These are phyloP conservation scores for Platismatia glauca DNA, from an alignment of 495 filamentous ascomycete species.

Conservation along the genomic window DNA sequence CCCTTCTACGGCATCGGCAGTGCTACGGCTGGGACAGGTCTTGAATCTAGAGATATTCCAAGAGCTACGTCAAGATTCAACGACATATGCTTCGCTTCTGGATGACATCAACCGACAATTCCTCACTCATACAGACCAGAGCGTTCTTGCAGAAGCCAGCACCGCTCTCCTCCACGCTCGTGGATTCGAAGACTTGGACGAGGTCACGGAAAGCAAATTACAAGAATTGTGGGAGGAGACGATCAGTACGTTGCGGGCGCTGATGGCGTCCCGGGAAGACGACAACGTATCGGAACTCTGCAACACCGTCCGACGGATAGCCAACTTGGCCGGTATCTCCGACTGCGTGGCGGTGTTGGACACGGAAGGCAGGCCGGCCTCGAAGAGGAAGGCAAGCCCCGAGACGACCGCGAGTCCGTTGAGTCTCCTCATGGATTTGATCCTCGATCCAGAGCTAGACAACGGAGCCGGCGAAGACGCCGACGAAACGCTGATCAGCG, in stretches of 20 bases:
- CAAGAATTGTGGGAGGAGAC: slow-evolving; percentile 78
- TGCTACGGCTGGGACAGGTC: slow-evolving; percentile 77
- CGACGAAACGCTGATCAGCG: slow-evolving; percentile 62
- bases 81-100: slow-evolving; percentile 69
- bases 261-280: slow-evolving; percentile 54
- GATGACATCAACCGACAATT: slow-evolving; percentile 95
- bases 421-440: slow-evolving; percentile 49
- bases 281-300: slow-evolving; percentile 58
- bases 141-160: slow-evolving; percentile 76
- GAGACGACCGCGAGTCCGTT: slow-evolving; percentile 49
- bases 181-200: slow-evolving; percentile 76
- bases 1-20: slow-evolving; percentile 74
- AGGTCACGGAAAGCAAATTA: slow-evolving; percentile 71
- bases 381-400: slow-evolving; percentile 35
- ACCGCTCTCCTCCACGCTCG: slow-evolving; percentile 76
- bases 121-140: slow-evolving; percentile 74
- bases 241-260: slow-evolving; percentile 55
- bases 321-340: slow-evolving; percentile 71
- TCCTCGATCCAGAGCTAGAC: slow-evolving; percentile 53
- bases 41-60: slow-evolving; percentile 84
- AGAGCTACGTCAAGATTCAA: slow-evolving; percentile 76
- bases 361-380: slow-evolving; percentile 33
- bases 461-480: slow-evolving; percentile 59
- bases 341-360: slow-evolving; percentile 70
- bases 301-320: slow-evolving; percentile 73